Evolutionary conservation across 2,329 filamentous ascomycete genomes (phyloP), one percentile per base, ranked within the genome.

Genomic region (Blumeriella jaapii): DNA sequence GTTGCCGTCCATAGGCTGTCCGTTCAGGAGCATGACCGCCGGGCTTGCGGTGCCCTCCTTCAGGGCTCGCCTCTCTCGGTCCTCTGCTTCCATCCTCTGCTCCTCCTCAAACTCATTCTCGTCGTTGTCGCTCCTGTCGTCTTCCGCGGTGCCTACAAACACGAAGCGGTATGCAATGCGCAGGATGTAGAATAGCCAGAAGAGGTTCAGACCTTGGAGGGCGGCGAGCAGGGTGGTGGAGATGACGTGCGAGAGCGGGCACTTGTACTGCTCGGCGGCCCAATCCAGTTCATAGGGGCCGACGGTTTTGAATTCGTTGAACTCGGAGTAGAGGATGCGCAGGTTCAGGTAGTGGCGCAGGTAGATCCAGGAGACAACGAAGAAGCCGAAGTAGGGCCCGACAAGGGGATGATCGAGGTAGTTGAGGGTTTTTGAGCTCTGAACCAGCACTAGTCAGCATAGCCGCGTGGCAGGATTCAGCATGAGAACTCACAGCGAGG

Each of bases 361-460:
- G 64, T 96, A 95, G 53, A 85, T 76, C 87, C 87, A 96, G 41
- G 80, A 67, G 46, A 64, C 64, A 58, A 93, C 80, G 64, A 94
- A 95, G 49, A 81, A 47, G 55, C 72, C 74, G 61, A 91, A 95
- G 64, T 89, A 94, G 11, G 84, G 85, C 0, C 69, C 75, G n/a
- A 83, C 82, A 29, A 93, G 64, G 39, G 71, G 64, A 36, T 78
- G 76, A 55, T 93, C 82, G 49, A 95, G 63, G 62, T 96, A 95
- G 64, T 94, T 93, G 50, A 95, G 73, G 4, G 78, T 74, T 64
- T 95, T 95, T 42, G 85, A 93, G 2, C 83, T 91, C 80, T 87
- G 48, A 16, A 31, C 26, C 4, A 22, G 20, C 16, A 39, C 9
- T 9, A 9, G 15, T 41, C 36, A 42, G 38, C 15, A 19, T 23